These are phyloP conservation scores for Taphrina sp. DNA, from an alignment of 1,139 yeast genomes.

Conservation along the genomic window DNA sequence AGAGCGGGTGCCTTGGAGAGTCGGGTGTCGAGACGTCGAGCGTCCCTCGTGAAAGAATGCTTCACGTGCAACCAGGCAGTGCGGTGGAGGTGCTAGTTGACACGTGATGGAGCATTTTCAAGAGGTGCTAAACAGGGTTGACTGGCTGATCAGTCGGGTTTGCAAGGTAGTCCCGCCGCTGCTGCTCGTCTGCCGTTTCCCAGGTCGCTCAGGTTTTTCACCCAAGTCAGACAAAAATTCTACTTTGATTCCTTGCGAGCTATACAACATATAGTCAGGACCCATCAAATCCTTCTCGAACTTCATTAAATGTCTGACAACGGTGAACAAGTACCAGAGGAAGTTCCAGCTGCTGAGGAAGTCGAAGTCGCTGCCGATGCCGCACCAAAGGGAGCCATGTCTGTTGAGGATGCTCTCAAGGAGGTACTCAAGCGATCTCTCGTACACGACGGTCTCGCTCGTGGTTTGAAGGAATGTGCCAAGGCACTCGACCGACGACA, in stretches of 20 bases:
- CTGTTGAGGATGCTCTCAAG: slow-evolving; percentile 98
- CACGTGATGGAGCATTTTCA: too few species aligned
- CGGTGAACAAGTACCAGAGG: slow-evolving; percentile 40
- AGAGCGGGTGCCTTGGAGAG: too few species aligned
- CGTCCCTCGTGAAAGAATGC: too few species aligned
- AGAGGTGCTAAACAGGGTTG: too few species aligned
- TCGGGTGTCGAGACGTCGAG: too few species aligned
- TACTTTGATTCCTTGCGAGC: slow-evolving; percentile 27
- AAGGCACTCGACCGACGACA: slow-evolving; percentile 97
- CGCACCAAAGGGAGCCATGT: slow-evolving; percentile 70
- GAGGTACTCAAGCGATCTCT: slow-evolving; percentile 97
- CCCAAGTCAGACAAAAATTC: too few species aligned
- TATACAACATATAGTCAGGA: slow-evolving; percentile 20
- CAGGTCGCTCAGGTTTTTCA: too few species aligned
- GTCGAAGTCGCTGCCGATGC: slow-evolving; percentile 80
- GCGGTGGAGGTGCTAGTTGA: too few species aligned
- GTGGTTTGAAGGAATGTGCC: slow-evolving; percentile 99
- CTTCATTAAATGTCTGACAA: slow-evolving; percentile 27
- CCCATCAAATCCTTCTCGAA: slow-evolving; percentile 7
- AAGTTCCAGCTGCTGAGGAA: slow-evolving; percentile 60
- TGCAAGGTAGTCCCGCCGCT: too few species aligned
- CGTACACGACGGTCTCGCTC: slow-evolving; percentile 99
- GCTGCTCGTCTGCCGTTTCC: too few species aligned
- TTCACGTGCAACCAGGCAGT: too few species aligned
- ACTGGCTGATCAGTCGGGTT: too few species aligned